phyloP scores from a whole-genome alignment of 805 yeast genomes.

The Millerozyma miso region DNA sequence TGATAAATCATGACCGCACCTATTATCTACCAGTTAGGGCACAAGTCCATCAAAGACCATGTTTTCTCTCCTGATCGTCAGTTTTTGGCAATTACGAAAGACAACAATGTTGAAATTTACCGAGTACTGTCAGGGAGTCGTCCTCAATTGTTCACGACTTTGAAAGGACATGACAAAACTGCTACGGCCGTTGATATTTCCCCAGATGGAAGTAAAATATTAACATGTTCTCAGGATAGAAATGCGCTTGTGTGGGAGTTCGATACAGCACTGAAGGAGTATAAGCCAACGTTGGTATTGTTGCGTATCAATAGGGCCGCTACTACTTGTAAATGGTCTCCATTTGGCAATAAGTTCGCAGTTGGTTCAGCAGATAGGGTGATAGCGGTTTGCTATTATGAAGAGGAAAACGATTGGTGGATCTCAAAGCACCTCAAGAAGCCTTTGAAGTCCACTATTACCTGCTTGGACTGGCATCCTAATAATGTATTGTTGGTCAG shows the following conservation, averaged over 20 bases:
- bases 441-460: constrained; percentile 85
- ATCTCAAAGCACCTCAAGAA: constrained; percentile 94
- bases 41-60: constrained; percentile 86
- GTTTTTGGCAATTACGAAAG: constrained; percentile 77
- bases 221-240: constrained; percentile 96
- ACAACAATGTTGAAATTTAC: constrained; percentile 71
- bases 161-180: constrained; percentile 85
- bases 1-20: constrained; percentile 24
- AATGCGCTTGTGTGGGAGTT: constrained; percentile 93
- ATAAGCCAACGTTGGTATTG: constrained; percentile 86
- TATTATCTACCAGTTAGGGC: constrained; percentile 61
- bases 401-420: constrained; percentile 99
- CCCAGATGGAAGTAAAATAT: constrained; percentile 72
- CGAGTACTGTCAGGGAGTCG: constrained; percentile 36
- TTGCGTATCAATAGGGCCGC: constrained; percentile 94
- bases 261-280: constrained; percentile 53
- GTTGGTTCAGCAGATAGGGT: constrained; percentile 95
- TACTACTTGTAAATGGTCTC: constrained; percentile 91
- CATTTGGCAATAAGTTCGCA: constrained; percentile 91
- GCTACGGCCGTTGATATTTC: constrained; percentile 95
- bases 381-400: constrained; percentile 94
- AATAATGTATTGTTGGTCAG: constrained; percentile 82
- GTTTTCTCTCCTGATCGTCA: constrained; percentile 68
- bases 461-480: constrained; percentile 88
- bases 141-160: constrained; percentile 61